phyloP scores from a whole-genome alignment of 179 eudicot species.

The Spinacia oleracea region DNA sequence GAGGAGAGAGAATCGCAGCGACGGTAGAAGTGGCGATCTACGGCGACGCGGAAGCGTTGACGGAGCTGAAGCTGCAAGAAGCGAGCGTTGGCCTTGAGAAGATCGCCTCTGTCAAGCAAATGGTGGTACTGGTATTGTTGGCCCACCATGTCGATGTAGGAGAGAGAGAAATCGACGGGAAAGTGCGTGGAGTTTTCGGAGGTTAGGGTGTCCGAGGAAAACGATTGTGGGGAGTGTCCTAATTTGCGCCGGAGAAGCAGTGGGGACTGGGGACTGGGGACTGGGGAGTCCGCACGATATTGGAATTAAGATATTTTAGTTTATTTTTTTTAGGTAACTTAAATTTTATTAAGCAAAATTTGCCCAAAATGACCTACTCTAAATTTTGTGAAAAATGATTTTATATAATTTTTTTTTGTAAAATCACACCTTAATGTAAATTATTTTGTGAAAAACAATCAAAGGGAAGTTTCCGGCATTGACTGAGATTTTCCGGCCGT shows the following conservation, averaged over 20 bases:
- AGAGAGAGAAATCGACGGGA: neutral
- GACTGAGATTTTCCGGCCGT: too few species aligned
- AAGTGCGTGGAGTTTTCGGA: neutral
- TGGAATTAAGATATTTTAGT: neutral
- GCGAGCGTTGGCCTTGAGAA: slow-evolving; percentile 53
- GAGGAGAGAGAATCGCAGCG: slow-evolving; percentile 35
- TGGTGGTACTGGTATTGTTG: slow-evolving; percentile 36
- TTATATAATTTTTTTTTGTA: too few species aligned
- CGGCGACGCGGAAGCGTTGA: slow-evolving; percentile 75
- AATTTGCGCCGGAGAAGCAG: slow-evolving; percentile 4
- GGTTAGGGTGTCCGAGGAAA: neutral
- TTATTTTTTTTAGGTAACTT: too few species aligned
- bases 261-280: too few species aligned
- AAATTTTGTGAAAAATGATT: too few species aligned
- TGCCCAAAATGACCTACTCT: too few species aligned
- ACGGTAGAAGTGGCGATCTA: slow-evolving; percentile 49
- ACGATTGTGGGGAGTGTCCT: neutral
- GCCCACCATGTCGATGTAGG: slow-evolving; percentile 23
- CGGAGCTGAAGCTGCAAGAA: slow-evolving; percentile 62
- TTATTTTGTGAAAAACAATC: too few species aligned
- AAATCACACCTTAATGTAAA: too few species aligned
- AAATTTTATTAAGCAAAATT: too few species aligned
- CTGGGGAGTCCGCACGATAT: slow-evolving; percentile 8
- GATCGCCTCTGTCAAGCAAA: slow-evolving; percentile 43
- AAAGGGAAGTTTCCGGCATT: too few species aligned